Conservation (phyloP, 129 eudicot genomes). For the Pseudognaphalium luteoalbum region DNA sequence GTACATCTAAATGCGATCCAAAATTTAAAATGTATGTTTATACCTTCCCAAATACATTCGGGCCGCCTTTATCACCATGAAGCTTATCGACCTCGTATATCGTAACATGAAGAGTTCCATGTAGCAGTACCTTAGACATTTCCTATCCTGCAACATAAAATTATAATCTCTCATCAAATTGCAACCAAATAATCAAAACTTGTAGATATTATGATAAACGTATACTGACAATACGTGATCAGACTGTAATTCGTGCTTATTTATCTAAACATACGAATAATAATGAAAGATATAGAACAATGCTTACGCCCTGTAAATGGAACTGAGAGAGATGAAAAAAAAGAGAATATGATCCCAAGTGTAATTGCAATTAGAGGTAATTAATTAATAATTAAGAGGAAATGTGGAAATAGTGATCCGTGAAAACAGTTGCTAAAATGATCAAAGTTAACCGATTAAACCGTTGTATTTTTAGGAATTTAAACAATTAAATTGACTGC, state of each 20-base stretch:
- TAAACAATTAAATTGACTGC: background rate
- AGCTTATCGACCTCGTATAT: slow-evolving; percentile 62
- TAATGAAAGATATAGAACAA: slow-evolving; percentile 4
- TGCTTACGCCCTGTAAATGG: slow-evolving; percentile 11
- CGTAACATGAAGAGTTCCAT: slow-evolving; percentile 77
- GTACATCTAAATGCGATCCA: background rate
- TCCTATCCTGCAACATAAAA: slow-evolving; percentile 25
- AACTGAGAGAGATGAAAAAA: slow-evolving; percentile 6
- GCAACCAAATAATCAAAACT: background rate
- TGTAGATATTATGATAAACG: background rate
- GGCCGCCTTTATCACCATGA: slow-evolving; percentile 36
- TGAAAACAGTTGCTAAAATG: slow-evolving; percentile 31
- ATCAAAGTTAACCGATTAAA: slow-evolving; percentile 24
- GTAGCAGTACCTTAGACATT: slow-evolving; percentile 62
- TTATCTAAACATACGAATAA: background rate
- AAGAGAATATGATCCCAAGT: slow-evolving; percentile 18
- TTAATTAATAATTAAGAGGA: slow-evolving; percentile 20
- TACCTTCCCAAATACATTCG: slow-evolving; percentile 52
- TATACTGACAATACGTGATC: background rate
- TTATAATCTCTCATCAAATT: slow-evolving; percentile 8
- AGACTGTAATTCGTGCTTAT: background rate
- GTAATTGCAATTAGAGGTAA: slow-evolving; percentile 20
- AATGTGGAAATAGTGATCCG: slow-evolving; percentile 31
- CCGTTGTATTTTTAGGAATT: slow-evolving; percentile 32
- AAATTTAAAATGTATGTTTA: background rate